Base-by-base conservation (phyloP, 345 rosid genomes). In the Excoecaria cochinchinensis region DNA sequence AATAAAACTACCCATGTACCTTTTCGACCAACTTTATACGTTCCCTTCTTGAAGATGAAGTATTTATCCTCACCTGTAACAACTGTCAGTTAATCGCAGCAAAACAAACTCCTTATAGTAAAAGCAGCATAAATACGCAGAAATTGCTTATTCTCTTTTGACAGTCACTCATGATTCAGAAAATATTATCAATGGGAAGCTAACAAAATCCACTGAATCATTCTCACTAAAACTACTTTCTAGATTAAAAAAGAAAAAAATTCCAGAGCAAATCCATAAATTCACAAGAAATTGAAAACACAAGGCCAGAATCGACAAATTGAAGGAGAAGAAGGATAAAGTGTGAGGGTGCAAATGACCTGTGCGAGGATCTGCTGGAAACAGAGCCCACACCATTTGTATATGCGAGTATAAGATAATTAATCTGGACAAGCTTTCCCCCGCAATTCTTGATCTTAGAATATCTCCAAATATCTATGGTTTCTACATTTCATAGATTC, bases 351-450 rank as follows among this genome's bases (percentile, higher is more conserved):
- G 39, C 1, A 47, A 50, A 50, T 58, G 58, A 86, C 97, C 95
- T 89, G 92, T 84, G 25, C 84, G 90, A 70, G 91, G 85, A 79
- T 90, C 98, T 64, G 70, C 85, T 51, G 98, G 94, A 75, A 88
- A 84, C 76, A 91, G 81, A 70, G 84, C 89, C 97, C 98, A 93
- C 62, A 93, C 97, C 98, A 93, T 93, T 44, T 72, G 58, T 17
- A 14, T 1, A 5, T 64, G 6, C 21, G 7, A 56, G 48, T 44
- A 6, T 44, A 44, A 5, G 48, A 44, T 44, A 10, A 44, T 6
- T 44, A 44, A 44, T 44, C 21, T 56, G 25, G 8, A 56, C 25
- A 56, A 11, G 16, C 15, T 22, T 24, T 24, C 38, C 8, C 4
- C 25, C 63, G 63, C 25, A 38, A 22, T 21, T 22, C 4, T 59